Evolutionary conservation across 2,329 filamentous ascomycete genomes (phyloP).

Genomic region (Neodidymelliopsis sp.): DNA sequence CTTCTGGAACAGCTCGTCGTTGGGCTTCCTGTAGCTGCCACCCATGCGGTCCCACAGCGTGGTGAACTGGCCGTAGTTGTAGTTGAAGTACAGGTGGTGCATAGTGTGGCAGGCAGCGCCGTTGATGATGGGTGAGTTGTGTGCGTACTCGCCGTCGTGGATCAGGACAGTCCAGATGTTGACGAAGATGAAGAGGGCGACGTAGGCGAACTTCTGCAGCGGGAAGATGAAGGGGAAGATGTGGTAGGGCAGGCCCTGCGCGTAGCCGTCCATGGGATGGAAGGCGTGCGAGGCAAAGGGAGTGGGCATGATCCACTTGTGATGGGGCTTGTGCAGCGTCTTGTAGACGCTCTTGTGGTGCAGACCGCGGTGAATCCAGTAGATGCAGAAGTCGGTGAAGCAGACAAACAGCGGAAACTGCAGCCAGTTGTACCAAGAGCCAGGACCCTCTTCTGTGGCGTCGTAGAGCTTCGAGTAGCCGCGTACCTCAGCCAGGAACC

Average conservation of each 20-base stretch:
- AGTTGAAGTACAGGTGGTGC: conserved; percentile 76
- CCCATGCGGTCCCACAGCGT: conserved; percentile 90
- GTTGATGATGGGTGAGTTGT: conserved; percentile 90
- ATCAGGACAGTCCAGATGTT: conserved; percentile 98
- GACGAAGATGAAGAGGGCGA: conserved; percentile 87
- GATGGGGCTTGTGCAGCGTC: conserved; percentile 91
- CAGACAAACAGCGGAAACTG: conserved; percentile 89
- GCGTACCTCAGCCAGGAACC: conserved; percentile 83
- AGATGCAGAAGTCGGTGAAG: conserved; percentile 90
- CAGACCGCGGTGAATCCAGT: conserved; percentile 87
- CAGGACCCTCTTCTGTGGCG: conserved; percentile 75
- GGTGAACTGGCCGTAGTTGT: conserved; percentile 95
- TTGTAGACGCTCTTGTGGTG: conserved; percentile 87
- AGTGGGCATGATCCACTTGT: conserved; percentile 99
- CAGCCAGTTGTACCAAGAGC: conserved; percentile 76
- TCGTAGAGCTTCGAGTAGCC: conserved; percentile 91
- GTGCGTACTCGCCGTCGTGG: conserved; percentile 92
- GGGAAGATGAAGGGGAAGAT: conserved; percentile 92
- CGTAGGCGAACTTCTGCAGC: conserved; percentile 87
- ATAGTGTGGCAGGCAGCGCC: conserved; percentile 91
- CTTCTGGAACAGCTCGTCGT: conserved; percentile 82
- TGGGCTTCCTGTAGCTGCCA: conserved; percentile 85
- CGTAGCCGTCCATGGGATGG: conserved; percentile 90
- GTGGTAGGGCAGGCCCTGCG: conserved; percentile 90
- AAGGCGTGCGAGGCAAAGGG: conserved; percentile 93